phyloP scores from a whole-genome alignment of 345 rosid species.

The Microcos paniculata region DNA sequence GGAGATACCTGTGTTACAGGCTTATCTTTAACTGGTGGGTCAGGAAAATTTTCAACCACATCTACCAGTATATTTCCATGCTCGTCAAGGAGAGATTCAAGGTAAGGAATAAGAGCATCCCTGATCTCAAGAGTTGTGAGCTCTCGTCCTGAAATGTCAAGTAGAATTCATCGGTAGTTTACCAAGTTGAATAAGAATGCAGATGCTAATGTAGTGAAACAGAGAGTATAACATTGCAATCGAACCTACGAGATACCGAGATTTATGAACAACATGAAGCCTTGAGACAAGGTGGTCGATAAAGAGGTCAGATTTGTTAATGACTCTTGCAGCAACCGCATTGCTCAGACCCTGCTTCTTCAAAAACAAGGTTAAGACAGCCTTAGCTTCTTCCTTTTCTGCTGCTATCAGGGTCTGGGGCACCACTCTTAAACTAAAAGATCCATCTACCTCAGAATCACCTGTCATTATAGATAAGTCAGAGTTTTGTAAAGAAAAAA shows the following conservation, averaged over 20 bases:
- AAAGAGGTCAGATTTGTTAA: conserved; percentile 71
- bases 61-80: conserved; percentile 58
- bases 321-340: conserved; percentile 57
- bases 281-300: conserved; percentile 77
- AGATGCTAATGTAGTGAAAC: conserved; percentile 1
- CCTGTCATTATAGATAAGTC: conserved; percentile 20
- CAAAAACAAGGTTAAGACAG: conserved; percentile 75
- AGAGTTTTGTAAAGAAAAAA: background rate
- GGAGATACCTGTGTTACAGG: conserved; percentile 26
- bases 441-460: conserved; percentile 56
- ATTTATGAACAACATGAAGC: conserved; percentile 76
- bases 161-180: conserved; percentile 5
- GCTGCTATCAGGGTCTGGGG: conserved; percentile 63
- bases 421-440: conserved; percentile 50
- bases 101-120: conserved; percentile 82
- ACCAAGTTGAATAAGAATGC: background rate
- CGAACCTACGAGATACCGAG: conserved; percentile 96
- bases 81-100: conserved; percentile 61
- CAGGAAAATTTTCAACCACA: conserved; percentile 70
- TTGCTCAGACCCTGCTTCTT: conserved; percentile 82
- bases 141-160: conserved; percentile 66
- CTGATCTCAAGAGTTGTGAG: conserved; percentile 88
- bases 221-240: conserved; percentile 24
- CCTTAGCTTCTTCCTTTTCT: conserved; percentile 95
- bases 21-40: conserved; percentile 48